These are phyloP conservation scores for Rhinocladiella similis DNA, from an alignment of 2,329 filamentous ascomycete genomes.

Conservation along the genomic window DNA sequence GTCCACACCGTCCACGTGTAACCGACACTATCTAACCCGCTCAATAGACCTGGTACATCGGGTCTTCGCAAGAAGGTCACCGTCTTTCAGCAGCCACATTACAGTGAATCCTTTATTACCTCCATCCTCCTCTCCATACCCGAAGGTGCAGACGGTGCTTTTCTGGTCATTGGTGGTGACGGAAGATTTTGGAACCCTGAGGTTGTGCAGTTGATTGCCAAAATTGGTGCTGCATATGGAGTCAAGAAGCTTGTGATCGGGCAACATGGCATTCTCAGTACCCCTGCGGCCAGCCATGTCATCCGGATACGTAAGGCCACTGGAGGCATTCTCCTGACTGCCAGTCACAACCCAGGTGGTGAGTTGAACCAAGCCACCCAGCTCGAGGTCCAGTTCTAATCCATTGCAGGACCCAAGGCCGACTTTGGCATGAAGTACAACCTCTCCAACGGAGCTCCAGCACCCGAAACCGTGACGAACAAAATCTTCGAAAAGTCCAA, in stretches of 20 bases:
- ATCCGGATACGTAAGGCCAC: slow-evolving; percentile 95
- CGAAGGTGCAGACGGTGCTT: slow-evolving; percentile 82
- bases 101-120: slow-evolving; percentile 92
- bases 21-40: slow-evolving; percentile 16
- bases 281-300: slow-evolving; percentile 91
- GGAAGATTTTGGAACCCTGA: slow-evolving; percentile 97
- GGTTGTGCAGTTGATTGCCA: slow-evolving; percentile 93
- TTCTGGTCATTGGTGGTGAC: slow-evolving; percentile 96
- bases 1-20: slow-evolving; percentile 44
- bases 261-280: slow-evolving; percentile 94
- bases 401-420: slow-evolving; percentile 71
- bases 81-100: slow-evolving; percentile 92
- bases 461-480: slow-evolving; percentile 94
- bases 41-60: slow-evolving; percentile 61
- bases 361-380: slow-evolving; percentile 38
- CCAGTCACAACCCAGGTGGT: slow-evolving; percentile 98
- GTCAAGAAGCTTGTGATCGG: slow-evolving; percentile 99
- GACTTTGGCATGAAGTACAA: slow-evolving; percentile 99
- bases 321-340: slow-evolving; percentile 93
- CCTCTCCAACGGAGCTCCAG: slow-evolving; percentile 90
- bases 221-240: slow-evolving; percentile 94
- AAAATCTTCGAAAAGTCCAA: slow-evolving; percentile 95
- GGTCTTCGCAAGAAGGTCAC: slow-evolving; percentile 99
- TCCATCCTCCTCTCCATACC: slow-evolving; percentile 96
- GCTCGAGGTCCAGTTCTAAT: slow-evolving; percentile 11